Base-by-base conservation (phyloP, 768 basidiomycete genomes). In the Auricularia auricula-judae region DNA sequence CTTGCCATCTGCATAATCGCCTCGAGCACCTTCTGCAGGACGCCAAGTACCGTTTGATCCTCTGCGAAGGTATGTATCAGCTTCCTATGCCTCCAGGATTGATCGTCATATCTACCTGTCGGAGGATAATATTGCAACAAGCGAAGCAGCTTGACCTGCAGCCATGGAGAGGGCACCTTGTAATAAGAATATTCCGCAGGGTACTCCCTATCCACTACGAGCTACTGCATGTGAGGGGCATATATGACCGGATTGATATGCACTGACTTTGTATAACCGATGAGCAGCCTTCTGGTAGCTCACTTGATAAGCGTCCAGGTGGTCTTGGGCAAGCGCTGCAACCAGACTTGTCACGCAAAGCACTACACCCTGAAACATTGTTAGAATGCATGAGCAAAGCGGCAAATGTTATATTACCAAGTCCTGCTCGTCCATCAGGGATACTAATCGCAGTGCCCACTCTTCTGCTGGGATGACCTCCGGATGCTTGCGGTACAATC, bases 281-380 rank as follows among this genome's bases (percentile, higher is more conserved):
- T 94, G 90, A 0, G 95, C 95, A 5, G 95, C 93, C 73, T 95
- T 96, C 65, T 89, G 92, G 71, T 95, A 98, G 73, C 92, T 97
- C 4, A 96, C 88, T 21, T 87, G 85, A 75, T 82, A 98, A 4
- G 93, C 90, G 47, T 95, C 92, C 29, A 93, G 82, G 74, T 97
- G 82, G 69, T 96, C 93, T 74, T 98, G 95, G 2, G 96, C 95
- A 62, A 99, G 79, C 4, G 96, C 89, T 84, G 94, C 89, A 8
- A 98, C 87, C 68, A 99, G 75, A 73, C 89, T 98, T 2, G 95
- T 92, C 5, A 95, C 93, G 67, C 93, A 96, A 35, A 98, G 78
- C 3, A 94, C 93, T 51, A 99, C 97, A 47, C 96, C 96, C 93
- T 96, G 65, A 8, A 62, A 42, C 34, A 62, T 34, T 47, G 36